These are phyloP conservation scores for Gremmenia infestans DNA, from an alignment of 2,329 filamentous ascomycete genomes.

Conservation along the genomic window DNA sequence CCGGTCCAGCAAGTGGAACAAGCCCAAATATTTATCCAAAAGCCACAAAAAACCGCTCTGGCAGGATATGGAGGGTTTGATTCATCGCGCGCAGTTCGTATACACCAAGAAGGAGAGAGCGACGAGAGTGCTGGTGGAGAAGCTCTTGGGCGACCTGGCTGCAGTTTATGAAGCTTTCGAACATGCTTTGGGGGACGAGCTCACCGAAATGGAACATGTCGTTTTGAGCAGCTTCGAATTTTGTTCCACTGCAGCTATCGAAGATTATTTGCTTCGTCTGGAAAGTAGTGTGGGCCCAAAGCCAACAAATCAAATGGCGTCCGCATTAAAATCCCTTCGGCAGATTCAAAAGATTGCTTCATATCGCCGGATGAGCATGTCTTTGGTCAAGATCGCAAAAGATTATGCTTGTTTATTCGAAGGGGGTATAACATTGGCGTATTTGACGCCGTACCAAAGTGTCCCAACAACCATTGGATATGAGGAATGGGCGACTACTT, in stretches of 20 bases:
- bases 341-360: constrained; percentile 13
- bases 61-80: constrained; percentile 10
- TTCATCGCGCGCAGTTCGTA: constrained; percentile 7
- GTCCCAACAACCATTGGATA: constrained; percentile 8
- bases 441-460: constrained; percentile 2
- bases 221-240: constrained; percentile 5
- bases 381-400: not conserved
- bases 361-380: constrained; percentile 11
- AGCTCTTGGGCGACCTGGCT: not conserved
- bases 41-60: constrained; percentile 14
- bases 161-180: constrained; percentile 8
- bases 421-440: constrained; percentile 1
- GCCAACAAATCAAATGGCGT: constrained; percentile 4
- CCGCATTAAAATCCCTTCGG: constrained; percentile 10
- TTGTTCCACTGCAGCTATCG: not conserved
- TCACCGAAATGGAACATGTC: constrained; percentile 1
- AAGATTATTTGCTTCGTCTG: constrained; percentile 8
- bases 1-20: constrained; percentile 11
- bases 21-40: constrained; percentile 11
- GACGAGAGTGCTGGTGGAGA: not conserved
- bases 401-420: constrained; percentile 2
- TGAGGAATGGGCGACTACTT: constrained; percentile 10
- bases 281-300: constrained; percentile 5
- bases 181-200: not conserved
- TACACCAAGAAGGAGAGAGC: constrained; percentile 9